Base-by-base conservation (phyloP, 2,329 filamentous ascomycete genomes). In the Phialophora expanda region DNA sequence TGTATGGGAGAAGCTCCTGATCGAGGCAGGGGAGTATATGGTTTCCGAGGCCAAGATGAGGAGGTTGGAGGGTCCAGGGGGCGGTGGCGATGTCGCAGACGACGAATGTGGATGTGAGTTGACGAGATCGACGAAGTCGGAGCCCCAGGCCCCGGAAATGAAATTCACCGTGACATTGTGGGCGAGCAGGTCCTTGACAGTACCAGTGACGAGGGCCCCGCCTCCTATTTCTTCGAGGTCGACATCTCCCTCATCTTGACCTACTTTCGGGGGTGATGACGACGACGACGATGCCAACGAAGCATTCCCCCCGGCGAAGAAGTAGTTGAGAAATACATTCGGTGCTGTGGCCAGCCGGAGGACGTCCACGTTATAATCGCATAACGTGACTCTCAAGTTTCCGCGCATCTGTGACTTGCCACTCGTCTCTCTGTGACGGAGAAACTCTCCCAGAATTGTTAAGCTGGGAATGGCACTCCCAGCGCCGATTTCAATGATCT, bases 1-100 rank as follows among this genome's bases (percentile, higher is more conserved):
- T 0, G 84, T 82, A 48, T 85, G 81, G 0, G 86, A 83, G 73
- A 89, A 89, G 0, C 83, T 77, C 1, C 68, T 71, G 30, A 88
- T 77, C 1, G 83, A 84, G 1, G 79, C 74, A 0, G 86, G 86
- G 5, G 83, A 85, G 74, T 89, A 89, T 57, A 89, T 89, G 0
- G 87, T 89, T 75, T 89, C 87, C 30, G 85, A 87, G 0, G 85
- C 87, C 3, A 89, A 80, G 7, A 89, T 76, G 22, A 86, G 71
- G 5, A 66, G 62, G 41, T 67, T 65, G 14, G 34, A 54, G 3
- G 64, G 17, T 20, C 26, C 4, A 17, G 17, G 20, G 46, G 59
- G 9, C 53, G 34, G 4, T 57, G 7, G 44, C 66, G 22, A 24
- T 12, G 24, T n/a, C 3, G 17, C 20, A 76, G 38, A 44, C 38